Percentiles rank a stretch among this genome's conserved stretches.
Conservation (phyloP, 192 early-diverging fungal genomes). For the Phycomyces blakesleeanus region DNA sequence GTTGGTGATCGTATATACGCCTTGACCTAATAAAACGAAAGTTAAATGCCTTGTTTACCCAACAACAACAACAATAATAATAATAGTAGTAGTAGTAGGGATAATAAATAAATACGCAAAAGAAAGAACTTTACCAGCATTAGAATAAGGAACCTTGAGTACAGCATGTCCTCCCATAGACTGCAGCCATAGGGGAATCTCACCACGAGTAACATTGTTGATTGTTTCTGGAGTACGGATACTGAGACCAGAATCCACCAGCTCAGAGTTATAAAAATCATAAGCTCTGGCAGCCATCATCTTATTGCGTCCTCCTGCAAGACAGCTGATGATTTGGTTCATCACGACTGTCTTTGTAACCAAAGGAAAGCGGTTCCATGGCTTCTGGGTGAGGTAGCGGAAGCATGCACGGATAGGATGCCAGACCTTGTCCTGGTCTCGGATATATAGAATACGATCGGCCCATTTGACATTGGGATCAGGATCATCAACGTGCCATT, state of each 20-base stretch:
- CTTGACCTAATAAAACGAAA: constrained; percentile 64
- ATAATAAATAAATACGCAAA: background rate
- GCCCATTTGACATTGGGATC: constrained; percentile 75
- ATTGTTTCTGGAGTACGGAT: constrained; percentile 82
- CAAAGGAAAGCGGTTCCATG: constrained; percentile 83
- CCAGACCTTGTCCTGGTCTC: constrained; percentile 67
- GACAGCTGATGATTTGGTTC: constrained; percentile 78
- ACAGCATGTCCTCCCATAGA: constrained; percentile 86
- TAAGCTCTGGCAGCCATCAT: constrained; percentile 87
- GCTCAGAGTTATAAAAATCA: constrained; percentile 80
- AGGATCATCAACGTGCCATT: constrained; percentile 68
- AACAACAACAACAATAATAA: no score
- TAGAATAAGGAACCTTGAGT: constrained; percentile 82
- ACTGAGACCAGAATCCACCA: constrained; percentile 61
- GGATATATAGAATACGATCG: constrained; percentile 68
- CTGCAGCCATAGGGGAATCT: constrained; percentile 78
- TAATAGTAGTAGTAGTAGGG: no score
- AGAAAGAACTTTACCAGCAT: constrained; percentile 54
- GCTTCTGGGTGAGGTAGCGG: constrained; percentile 85
- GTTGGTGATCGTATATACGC: constrained; percentile 87
- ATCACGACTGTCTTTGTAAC: constrained; percentile 72
- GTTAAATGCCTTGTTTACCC: background rate
- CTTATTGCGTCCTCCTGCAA: constrained; percentile 88
- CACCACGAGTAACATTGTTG: constrained; percentile 75
- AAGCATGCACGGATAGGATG: constrained; percentile 85